Conservation (phyloP, 2,329 filamentous ascomycete genomes). For the Xylariaceae sp. region DNA sequence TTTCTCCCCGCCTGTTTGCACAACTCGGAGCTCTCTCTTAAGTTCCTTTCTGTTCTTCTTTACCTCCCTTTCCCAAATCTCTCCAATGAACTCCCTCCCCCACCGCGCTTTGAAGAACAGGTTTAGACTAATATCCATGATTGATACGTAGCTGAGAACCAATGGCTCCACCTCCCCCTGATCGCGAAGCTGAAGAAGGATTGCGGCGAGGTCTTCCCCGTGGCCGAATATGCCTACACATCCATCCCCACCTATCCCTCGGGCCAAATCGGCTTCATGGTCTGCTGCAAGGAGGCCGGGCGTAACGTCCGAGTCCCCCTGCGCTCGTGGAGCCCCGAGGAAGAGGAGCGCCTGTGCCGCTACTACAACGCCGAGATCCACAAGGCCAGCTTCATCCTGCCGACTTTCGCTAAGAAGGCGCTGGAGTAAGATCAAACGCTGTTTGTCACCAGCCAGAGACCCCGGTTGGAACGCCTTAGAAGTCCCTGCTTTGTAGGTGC, state of each 20-base stretch:
- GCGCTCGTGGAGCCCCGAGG: constrained; percentile 73
- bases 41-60: neutral
- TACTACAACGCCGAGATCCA: constrained; percentile 99
- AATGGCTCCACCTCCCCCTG: constrained; percentile 94
- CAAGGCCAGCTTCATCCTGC: constrained; percentile 87
- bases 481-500: no score
- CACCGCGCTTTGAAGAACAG: no score
- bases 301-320: constrained; percentile 81
- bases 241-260: constrained; percentile 99
- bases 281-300: constrained; percentile 90
- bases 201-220: constrained; percentile 95
- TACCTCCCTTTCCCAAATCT: neutral
- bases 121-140: no score
- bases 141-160: constrained; percentile 83
- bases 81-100: no score
- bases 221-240: constrained; percentile 97
- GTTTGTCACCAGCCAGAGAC: no score
- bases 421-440: constrained; percentile 44
- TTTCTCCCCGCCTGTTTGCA: neutral
- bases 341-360: constrained; percentile 87
- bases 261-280: constrained; percentile 99
- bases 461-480: no score
- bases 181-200: constrained; percentile 95
- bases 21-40: no score
- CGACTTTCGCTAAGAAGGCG: constrained; percentile 84